Evolutionary conservation across 2,329 filamentous ascomycete genomes (phyloP), one percentile per base, ranked within the genome.

Genomic region (Ceratocystis diversiconidia): DNA sequence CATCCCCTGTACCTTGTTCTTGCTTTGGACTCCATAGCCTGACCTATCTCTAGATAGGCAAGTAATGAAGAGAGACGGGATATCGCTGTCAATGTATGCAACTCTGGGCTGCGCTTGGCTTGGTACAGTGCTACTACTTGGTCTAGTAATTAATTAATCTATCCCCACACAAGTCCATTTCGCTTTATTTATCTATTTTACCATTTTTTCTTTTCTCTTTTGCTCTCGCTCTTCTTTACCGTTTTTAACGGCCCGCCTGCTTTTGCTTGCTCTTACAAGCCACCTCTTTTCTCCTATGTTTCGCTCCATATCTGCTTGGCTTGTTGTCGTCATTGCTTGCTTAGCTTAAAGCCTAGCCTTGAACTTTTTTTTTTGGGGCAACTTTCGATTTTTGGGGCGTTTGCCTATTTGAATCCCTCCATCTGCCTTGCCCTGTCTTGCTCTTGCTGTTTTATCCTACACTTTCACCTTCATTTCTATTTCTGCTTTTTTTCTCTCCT

Each of bases 361-460:
- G 36, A 41, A 41, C 36, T 41, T 41, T 41, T 41, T n/a, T 36
- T 55, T 10, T 50, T 50, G 48, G 48, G 48, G 48, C 22, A 28
- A 57, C 22, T 57, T 57, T 57, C 1, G 36, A 41, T 41, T 41
- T 41, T 41, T 41, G 36, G 36, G 52, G 52, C 22, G 52, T 57
- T 57, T 57, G 48, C 52, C 52, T 57, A 57, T 57, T 57, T 57
- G 52, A 57, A 57, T 57, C 52, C 52, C 52, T 30, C 52, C 25
- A 28, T 28, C 52, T 63, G 55, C 61, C 36, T 55, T 60, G 59
- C 70, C 68, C 66, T 60, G 48, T n/a, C 44, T 55, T 66, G 32
- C 62, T 65, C 59, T 52, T 64, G 67, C 41, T 67, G 64, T 64
- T 69, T 68, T 59, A 64, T 64, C 61, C 50, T 61, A 52, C 52